Evolutionary conservation across 345 rosid genomes (phyloP).

Genomic region (Lumnitzera racemosa): DNA sequence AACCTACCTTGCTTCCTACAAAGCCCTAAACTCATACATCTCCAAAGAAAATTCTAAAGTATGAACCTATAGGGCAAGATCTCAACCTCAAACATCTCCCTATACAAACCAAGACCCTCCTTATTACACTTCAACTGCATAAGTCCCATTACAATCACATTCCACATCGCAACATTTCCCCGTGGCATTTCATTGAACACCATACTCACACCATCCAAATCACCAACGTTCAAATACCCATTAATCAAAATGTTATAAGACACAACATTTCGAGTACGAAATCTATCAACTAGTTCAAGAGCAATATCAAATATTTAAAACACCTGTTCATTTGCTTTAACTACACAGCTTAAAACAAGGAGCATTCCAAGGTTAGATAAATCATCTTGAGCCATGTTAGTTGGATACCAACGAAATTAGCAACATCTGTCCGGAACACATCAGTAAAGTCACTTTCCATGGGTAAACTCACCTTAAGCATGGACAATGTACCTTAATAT

Average conservation of each 20-base stretch:
- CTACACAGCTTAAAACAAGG: no score
- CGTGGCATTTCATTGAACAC: constrained; percentile 62
- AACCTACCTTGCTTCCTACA: constrained; percentile 46
- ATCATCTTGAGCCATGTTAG: constrained; percentile 25
- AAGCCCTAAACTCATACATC: constrained; percentile 48
- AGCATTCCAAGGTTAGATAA: background rate
- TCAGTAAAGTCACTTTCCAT: constrained; percentile 9
- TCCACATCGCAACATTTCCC: constrained; percentile 59
- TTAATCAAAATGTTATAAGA: constrained; percentile 68
- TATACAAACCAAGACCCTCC: constrained; percentile 51
- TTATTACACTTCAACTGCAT: constrained; percentile 48
- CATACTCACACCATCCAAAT: constrained; percentile 42
- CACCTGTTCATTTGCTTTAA: background rate
- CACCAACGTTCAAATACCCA: constrained; percentile 32
- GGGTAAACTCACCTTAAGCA: constrained; percentile 10
- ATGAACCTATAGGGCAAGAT: constrained; percentile 47
- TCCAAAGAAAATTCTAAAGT: constrained; percentile 58
- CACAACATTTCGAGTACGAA: constrained; percentile 57
- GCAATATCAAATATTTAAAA: constrained; percentile 10
- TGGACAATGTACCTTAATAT: constrained; percentile 29
- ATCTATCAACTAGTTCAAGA: constrained; percentile 30
- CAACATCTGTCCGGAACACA: constrained; percentile 20
- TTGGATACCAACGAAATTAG: constrained; percentile 15
- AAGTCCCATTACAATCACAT: constrained; percentile 60
- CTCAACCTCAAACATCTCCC: constrained; percentile 41